Conservation (phyloP, 306 rosid genomes). For the Glycyrrhiza uralensis region DNA sequence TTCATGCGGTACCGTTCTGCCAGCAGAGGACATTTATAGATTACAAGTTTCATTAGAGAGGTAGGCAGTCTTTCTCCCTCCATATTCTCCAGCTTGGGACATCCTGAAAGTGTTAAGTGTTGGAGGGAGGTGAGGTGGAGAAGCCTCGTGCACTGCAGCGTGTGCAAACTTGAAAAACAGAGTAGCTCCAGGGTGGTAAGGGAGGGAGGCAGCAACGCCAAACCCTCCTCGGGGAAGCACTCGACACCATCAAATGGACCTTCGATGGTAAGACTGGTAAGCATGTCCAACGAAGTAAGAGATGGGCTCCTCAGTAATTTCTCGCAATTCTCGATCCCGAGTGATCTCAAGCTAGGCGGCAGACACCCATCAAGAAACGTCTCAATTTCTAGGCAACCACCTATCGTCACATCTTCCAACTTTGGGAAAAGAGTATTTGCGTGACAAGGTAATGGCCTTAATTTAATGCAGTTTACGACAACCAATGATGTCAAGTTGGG, state of each 20-base stretch:
- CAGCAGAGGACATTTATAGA: neutral
- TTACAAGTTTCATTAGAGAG: neutral
- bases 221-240: neutral
- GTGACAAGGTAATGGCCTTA: neutral
- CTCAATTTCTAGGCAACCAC: neutral
- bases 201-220: neutral
- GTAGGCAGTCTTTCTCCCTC: neutral
- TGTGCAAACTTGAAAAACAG: neutral
- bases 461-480: neutral
- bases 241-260: neutral
- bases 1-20: neutral
- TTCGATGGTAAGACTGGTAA: neutral
- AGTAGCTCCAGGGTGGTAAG: neutral
- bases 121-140: neutral
- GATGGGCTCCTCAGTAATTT: neutral
- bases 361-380: neutral
- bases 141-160: neutral
- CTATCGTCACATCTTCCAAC: accelerated
- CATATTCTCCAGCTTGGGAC: neutral
- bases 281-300: neutral
- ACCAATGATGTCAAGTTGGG: neutral
- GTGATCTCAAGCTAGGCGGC: neutral
- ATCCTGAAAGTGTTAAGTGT: neutral
- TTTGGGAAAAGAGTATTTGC: neutral
- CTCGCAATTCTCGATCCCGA: accelerated